Conservation (phyloP, 352 stramenopile species). For the Blastocystis sp. region DNA sequence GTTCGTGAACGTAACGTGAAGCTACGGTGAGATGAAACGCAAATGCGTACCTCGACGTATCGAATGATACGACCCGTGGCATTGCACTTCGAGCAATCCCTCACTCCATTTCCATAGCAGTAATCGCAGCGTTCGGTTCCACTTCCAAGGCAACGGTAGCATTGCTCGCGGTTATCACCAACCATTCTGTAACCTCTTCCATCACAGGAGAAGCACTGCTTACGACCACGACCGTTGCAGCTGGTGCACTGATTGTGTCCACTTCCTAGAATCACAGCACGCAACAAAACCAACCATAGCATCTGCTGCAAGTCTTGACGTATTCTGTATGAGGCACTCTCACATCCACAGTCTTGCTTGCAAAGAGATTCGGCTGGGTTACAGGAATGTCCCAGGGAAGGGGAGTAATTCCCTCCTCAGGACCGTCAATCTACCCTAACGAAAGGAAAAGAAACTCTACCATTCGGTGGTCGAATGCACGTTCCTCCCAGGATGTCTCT, state of each 20-base stretch:
- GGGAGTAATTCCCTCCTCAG: constrained; percentile 10
- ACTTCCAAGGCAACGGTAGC: background rate
- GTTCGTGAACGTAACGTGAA: constrained; percentile 29
- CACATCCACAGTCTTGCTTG: background rate
- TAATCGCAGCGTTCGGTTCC: background rate
- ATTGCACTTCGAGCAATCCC: background rate
- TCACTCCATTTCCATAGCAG: constrained; percentile 25
- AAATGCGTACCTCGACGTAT: background rate
- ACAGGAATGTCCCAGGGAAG: constrained; percentile 42
- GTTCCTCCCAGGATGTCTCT: background rate
- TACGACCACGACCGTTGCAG: constrained; percentile 30
- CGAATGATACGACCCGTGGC: background rate
- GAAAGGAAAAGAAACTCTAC: background rate
- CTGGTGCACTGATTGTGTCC: background rate
- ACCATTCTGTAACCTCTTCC: background rate
- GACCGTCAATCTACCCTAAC: constrained; percentile 23
- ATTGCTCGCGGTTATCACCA: background rate
- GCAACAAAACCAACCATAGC: background rate
- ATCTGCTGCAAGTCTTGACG: background rate
- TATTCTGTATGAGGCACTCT: constrained; percentile 53
- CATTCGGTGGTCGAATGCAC: background rate
- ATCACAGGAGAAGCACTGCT: constrained; percentile 12
- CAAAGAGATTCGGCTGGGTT: background rate
- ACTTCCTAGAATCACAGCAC: background rate
- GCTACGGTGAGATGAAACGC: background rate